Conservation (phyloP, 495 filamentous ascomycete genomes). For the Halenospora varia region DNA sequence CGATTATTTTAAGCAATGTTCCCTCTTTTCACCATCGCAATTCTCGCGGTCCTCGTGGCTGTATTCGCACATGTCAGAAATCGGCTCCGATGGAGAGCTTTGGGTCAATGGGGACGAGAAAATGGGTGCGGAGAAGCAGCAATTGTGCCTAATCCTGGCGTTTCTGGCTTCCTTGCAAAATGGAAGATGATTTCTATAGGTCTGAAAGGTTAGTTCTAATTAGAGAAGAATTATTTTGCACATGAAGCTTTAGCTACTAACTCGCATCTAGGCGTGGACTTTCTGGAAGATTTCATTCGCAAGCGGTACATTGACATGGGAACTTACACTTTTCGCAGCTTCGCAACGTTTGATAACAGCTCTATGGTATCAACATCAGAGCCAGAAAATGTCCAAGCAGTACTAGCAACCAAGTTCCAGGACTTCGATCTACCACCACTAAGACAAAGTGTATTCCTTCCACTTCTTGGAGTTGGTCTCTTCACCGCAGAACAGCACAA, state of each 20-base stretch:
- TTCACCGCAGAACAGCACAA: conserved; percentile 36
- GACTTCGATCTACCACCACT: conserved; percentile 25
- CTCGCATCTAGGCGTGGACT: conserved; percentile 6
- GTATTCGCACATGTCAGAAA: conserved; percentile 4
- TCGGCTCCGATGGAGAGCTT: conserved; percentile 9
- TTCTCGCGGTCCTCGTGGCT: neutral
- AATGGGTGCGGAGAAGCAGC: conserved; percentile 11
- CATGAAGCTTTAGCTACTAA: too few relatives aligned
- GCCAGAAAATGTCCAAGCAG: conserved; percentile 29
- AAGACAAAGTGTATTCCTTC: conserved; percentile 21
- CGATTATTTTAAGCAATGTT: too few relatives aligned
- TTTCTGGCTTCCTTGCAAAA: too few relatives aligned
- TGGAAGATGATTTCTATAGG: too few relatives aligned
- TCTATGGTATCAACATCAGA: neutral
- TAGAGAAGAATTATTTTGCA: too few relatives aligned
- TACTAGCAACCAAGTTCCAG: conserved; percentile 30
- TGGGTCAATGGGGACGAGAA: conserved; percentile 8
- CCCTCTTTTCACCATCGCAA: too few relatives aligned
- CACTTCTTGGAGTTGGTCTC: conserved; percentile 38
- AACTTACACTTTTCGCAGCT: conserved; percentile 2
- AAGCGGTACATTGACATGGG: conserved; percentile 5
- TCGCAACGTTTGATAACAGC: conserved; percentile 9
- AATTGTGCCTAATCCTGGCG: conserved; percentile 8
- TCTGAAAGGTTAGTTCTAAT: too few relatives aligned
- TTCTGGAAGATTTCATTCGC: conserved; percentile 18